Conservation (phyloP, 2,329 filamentous ascomycete genomes). For the Alternaria gaisen region DNA sequence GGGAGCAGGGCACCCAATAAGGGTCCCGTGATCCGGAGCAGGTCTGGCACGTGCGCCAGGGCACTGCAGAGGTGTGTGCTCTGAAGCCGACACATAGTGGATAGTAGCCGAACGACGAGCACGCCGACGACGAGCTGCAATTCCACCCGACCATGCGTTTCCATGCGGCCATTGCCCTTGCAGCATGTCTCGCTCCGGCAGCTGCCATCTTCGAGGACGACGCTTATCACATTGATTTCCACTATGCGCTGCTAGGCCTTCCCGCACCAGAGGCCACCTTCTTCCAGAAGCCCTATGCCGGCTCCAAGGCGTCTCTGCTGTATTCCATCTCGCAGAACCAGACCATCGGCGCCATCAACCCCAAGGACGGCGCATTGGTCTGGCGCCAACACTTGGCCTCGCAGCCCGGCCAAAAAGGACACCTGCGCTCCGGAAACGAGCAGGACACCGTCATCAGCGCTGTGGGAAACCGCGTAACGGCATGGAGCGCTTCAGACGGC, state of each 20-base stretch:
- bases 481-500: slow-evolving; percentile 86
- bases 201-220: slow-evolving; percentile 87
- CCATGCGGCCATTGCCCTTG: slow-evolving; percentile 46
- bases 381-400: slow-evolving; percentile 81
- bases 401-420: slow-evolving; percentile 48
- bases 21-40: slow-evolving; percentile 7
- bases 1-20: slow-evolving; percentile 3
- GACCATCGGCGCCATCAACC: slow-evolving; percentile 87
- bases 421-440: slow-evolving; percentile 77
- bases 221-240: slow-evolving; percentile 90
- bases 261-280: slow-evolving; percentile 87
- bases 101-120: slow-evolving; percentile 2
- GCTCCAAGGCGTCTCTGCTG: slow-evolving; percentile 85
- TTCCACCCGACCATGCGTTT: slow-evolving; percentile 47
- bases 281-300: slow-evolving; percentile 86
- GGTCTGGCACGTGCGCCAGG: slow-evolving; percentile 4
- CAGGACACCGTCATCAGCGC: slow-evolving; percentile 81
- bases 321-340: slow-evolving; percentile 89
- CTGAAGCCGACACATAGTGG: background rate
- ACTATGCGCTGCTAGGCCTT: slow-evolving; percentile 85
- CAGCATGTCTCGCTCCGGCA: slow-evolving; percentile 60
- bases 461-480: slow-evolving; percentile 72
- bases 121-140: slow-evolving; percentile 14
- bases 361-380: slow-evolving; percentile 80
- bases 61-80: background rate